These are phyloP conservation scores for Pochonia chlamydosporia DNA, from an alignment of 2,329 filamentous ascomycete genomes.

Conservation along the genomic window DNA sequence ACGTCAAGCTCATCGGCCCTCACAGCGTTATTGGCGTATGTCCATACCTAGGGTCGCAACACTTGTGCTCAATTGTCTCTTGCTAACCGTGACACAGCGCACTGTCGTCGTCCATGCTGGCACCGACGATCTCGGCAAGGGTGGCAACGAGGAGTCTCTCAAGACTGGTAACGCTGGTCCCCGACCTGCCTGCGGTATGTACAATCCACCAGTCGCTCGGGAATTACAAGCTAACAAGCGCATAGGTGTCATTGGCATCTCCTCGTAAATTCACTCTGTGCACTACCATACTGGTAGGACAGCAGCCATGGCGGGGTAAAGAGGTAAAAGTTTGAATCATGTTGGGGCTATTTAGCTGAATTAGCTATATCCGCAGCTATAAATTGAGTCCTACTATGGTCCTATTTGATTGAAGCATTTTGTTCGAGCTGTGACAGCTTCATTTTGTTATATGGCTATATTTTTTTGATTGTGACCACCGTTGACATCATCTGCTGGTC, in stretches of 20 bases:
- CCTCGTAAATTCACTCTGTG: constrained; percentile 47
- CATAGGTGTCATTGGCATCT: constrained; percentile 81
- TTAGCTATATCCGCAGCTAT: not conserved
- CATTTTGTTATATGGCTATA: not conserved
- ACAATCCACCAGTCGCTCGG: constrained; percentile 9
- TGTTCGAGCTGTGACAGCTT: not conserved
- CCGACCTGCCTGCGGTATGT: constrained; percentile 88
- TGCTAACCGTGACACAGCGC: constrained; percentile 49
- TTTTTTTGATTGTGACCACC: not conserved
- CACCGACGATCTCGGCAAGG: constrained; percentile 94
- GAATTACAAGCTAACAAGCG: constrained; percentile 10
- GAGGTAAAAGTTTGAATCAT: not conserved
- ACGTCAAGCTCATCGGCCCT: constrained; percentile 92
- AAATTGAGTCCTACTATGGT: not conserved
- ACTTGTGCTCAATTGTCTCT: not conserved
- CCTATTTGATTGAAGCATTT: not conserved
- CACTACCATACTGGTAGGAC: not conserved
- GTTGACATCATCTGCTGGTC: not conserved
- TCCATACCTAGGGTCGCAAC: constrained; percentile 7
- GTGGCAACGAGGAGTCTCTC: constrained; percentile 87
- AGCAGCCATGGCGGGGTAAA: not conserved
- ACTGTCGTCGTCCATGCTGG: constrained; percentile 92
- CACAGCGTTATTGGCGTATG: constrained; percentile 89
- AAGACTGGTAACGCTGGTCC: constrained; percentile 95
- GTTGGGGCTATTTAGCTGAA: not conserved